A percentile compares a stretch with the other conserved stretches of the same genome.
phyloP scores from a whole-genome alignment of 2,329 filamentous ascomycete genomes.

The Helotiales sp. region DNA sequence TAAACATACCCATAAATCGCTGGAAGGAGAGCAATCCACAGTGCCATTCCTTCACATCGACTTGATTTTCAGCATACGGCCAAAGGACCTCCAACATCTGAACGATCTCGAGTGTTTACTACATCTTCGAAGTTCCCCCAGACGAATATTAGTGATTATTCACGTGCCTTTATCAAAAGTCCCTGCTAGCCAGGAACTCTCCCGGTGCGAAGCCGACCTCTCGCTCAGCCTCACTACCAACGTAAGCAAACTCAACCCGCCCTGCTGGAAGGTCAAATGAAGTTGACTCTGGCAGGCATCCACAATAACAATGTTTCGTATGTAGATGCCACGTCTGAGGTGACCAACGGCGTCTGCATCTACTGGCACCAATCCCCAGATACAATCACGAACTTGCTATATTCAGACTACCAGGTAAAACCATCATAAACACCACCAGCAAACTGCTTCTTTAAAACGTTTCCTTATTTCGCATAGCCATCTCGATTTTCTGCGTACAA shows the following conservation, averaged over 20 bases:
- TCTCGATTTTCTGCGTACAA: not conserved
- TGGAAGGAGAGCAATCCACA: no score
- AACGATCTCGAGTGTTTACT: no score
- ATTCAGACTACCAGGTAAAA: not conserved
- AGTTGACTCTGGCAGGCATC: not conserved
- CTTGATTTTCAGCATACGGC: no score
- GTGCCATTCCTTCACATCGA: no score
- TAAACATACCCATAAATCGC: no score
- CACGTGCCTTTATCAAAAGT: no score
- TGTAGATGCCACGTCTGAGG: not conserved
- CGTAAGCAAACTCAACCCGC: not conserved
- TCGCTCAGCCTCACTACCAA: not conserved
- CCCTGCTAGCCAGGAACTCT: no score
- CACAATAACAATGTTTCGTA: not conserved
- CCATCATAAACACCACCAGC: not conserved
- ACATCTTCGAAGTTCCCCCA: not conserved
- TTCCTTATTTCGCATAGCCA: not conserved
- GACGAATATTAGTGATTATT: no score
- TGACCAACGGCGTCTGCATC: not conserved
- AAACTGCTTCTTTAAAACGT: not conserved
- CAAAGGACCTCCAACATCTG: no score
- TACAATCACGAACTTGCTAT: not conserved
- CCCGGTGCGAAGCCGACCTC: not conserved
- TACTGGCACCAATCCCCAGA: not conserved
- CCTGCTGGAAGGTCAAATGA: not conserved